Percentiles rank a stretch among this genome's conserved stretches.
These are phyloP conservation scores for Agroathelia rolfsii DNA, from an alignment of 1,284 basidiomycete species.

Conservation along the genomic window DNA sequence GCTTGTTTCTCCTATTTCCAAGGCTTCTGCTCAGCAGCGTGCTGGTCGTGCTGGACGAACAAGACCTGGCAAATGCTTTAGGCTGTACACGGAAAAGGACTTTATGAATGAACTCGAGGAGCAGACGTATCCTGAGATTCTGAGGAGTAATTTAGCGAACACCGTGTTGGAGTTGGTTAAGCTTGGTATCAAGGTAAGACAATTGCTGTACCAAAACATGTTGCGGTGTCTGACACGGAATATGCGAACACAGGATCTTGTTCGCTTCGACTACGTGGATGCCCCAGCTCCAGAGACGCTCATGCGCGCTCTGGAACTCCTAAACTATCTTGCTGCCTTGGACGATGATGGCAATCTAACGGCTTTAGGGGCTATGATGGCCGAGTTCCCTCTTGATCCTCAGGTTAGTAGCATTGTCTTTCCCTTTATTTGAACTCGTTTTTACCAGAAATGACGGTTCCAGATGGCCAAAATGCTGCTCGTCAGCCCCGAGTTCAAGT, in stretches of 20 bases:
- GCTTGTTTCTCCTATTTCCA: slow-evolving; percentile 91
- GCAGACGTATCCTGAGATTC: slow-evolving; percentile 93
- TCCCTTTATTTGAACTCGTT: not conserved
- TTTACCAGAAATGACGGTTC: not conserved
- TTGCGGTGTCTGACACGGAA: not conserved
- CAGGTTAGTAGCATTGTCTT: slow-evolving; percentile 43
- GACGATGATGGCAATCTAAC: slow-evolving; percentile 95
- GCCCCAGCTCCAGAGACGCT: slow-evolving; percentile 95
- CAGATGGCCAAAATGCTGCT: slow-evolving; percentile 92
- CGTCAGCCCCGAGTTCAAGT: slow-evolving; percentile 88
- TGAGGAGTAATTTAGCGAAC: slow-evolving; percentile 88
- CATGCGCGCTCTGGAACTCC: slow-evolving; percentile 92
- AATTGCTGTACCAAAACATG: not conserved
- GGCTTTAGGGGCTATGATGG: slow-evolving; percentile 84
- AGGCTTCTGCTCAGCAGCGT: slow-evolving; percentile 92
- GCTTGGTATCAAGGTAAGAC: slow-evolving; percentile 71
- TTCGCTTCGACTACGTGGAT: slow-evolving; percentile 92
- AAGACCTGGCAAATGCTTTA: slow-evolving; percentile 93
- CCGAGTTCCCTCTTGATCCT: slow-evolving; percentile 96
- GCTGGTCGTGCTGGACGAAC: slow-evolving; percentile 96
- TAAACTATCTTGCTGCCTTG: slow-evolving; percentile 88
- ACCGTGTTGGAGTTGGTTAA: slow-evolving; percentile 93
- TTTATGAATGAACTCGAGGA: slow-evolving; percentile 94
- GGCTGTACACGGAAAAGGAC: slow-evolving; percentile 95
- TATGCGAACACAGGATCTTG: slow-evolving; percentile 74